Base-by-base conservation (phyloP, 2,329 filamentous ascomycete genomes). In the Fusarium sp. region DNA sequence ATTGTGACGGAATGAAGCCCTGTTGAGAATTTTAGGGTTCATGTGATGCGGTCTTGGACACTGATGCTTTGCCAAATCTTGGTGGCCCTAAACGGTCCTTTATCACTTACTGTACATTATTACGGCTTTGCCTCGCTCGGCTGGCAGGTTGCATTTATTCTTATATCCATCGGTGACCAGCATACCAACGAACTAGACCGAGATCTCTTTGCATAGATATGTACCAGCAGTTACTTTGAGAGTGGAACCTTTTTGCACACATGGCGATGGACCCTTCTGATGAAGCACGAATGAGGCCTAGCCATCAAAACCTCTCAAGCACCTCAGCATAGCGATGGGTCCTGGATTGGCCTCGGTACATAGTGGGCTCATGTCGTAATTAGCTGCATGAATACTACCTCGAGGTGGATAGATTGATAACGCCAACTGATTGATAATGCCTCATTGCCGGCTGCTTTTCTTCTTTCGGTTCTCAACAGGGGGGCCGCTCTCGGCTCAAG, bases 371-470 rank as follows among this genome's bases (percentile, higher is more conserved):
- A 31, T 42, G 31, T 34, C 31, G 31, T 50, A 40, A 43, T 45
- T 47, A 34, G 45, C 48, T 51, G 62, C 40, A 60, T 49, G 61
- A 54, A 51, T 55, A 52, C 41, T 29, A 42, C 44, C 24, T 46
- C 52, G 53, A 56, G 44, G 54, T 44, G 35, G 46, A 41, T 57
- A 64, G 64, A 69, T 69, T 68, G 67, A 69, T 69, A 69, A 69
- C 53, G 48, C 45, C 58, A 44, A 41, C 45, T 68, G 58, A 69
- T 69, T 69, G 66, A 69, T 68, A 67, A 70, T 67, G 53, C 58
- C 61, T 65, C 66, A 63, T 63, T 64, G 35, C 52, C 51, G 60
- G 56, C 50, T 47, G 24, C 25, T 35, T 49, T 25, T 44, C 41
- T 48, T 22, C 25, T 7, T 36, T 46, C 25, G 38, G 51, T 36